phyloP scores from a whole-genome alignment of 2,329 filamentous ascomycete species.

The Zasmidium cellare region DNA sequence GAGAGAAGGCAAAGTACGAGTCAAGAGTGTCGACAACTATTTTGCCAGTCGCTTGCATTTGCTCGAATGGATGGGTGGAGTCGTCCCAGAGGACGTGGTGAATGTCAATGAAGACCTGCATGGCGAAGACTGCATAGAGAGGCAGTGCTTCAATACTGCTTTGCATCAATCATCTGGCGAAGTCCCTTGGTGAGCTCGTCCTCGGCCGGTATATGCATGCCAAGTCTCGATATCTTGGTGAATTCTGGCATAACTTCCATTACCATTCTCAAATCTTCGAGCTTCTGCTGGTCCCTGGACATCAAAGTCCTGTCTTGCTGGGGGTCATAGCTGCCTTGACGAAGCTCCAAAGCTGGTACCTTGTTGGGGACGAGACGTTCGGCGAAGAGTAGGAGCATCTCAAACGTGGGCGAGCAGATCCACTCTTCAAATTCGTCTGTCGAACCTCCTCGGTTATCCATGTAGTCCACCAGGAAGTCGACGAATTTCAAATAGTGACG shows the following conservation, averaged over 20 bases:
- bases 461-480: not conserved
- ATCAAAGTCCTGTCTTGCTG: not conserved
- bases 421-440: not conserved
- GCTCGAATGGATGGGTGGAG: not conserved
- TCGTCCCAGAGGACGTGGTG: conserved; percentile 7
- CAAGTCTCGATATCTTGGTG: not conserved
- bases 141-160: not conserved
- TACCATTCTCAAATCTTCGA: conserved; percentile 3
- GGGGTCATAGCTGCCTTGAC: conserved; percentile 7
- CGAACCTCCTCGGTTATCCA: not conserved
- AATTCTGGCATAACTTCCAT: conserved; percentile 12
- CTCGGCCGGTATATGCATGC: not conserved
- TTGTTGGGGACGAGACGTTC: no score
- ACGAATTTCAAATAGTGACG: not conserved
- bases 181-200: conserved; percentile 5
- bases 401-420: not conserved
- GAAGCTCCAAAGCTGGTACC: no score
- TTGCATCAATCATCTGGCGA: not conserved
- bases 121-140: conserved; percentile 5
- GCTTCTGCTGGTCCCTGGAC: not conserved
- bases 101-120: not conserved
- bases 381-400: no score
- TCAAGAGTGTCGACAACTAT: not conserved
- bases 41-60: conserved; percentile 1
- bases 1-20: conserved; percentile 5